A percentile compares a stretch with the other conserved stretches of the same genome.
Evolutionary conservation across 2,329 filamentous ascomycete species (phyloP).

Genomic region (Colletotrichum tabaci): DNA sequence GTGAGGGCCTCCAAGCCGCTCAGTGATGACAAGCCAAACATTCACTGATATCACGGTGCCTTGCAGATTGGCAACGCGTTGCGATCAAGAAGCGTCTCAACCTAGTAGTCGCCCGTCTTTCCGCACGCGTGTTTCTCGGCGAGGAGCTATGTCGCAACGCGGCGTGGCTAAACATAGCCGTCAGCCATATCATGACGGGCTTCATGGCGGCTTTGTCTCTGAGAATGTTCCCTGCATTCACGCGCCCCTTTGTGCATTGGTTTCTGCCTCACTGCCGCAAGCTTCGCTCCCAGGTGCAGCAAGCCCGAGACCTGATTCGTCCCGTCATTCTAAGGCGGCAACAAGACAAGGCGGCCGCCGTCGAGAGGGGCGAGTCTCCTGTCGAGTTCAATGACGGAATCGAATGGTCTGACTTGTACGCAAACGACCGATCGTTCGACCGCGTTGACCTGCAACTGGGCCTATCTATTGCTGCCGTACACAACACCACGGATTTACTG

Average conservation of each 20-base stretch:
- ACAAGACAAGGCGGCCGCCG: slow-evolving; percentile 47
- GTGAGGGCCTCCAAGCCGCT: neutral
- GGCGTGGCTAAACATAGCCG: slow-evolving; percentile 62
- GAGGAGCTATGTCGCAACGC: slow-evolving; percentile 59
- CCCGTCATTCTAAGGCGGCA: slow-evolving; percentile 49
- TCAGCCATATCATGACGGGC: slow-evolving; percentile 57
- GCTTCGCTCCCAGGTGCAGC: slow-evolving; percentile 53
- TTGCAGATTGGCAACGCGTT: neutral
- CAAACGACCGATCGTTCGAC: slow-evolving; percentile 74
- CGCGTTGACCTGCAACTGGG: slow-evolving; percentile 79
- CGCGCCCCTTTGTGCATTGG: slow-evolving; percentile 59
- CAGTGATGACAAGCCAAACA: neutral
- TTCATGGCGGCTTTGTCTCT: slow-evolving; percentile 55
- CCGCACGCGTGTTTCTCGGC: slow-evolving; percentile 65
- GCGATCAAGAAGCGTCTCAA: neutral
- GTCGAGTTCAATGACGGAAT: slow-evolving; percentile 53
- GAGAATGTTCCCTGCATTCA: slow-evolving; percentile 55
- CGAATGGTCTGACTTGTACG: slow-evolving; percentile 57
- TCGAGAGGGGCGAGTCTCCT: slow-evolving; percentile 4
- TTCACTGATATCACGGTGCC: neutral
- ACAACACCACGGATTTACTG: slow-evolving; percentile 56
- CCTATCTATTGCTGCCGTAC: slow-evolving; percentile 74
- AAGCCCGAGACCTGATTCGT: slow-evolving; percentile 53
- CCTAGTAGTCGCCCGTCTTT: slow-evolving; percentile 61
- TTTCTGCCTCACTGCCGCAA: slow-evolving; percentile 57